Evolutionary conservation across 805 yeast genomes (phyloP), one percentile per base, ranked within the genome.

Genomic region (Yarrowia osloensis): DNA sequence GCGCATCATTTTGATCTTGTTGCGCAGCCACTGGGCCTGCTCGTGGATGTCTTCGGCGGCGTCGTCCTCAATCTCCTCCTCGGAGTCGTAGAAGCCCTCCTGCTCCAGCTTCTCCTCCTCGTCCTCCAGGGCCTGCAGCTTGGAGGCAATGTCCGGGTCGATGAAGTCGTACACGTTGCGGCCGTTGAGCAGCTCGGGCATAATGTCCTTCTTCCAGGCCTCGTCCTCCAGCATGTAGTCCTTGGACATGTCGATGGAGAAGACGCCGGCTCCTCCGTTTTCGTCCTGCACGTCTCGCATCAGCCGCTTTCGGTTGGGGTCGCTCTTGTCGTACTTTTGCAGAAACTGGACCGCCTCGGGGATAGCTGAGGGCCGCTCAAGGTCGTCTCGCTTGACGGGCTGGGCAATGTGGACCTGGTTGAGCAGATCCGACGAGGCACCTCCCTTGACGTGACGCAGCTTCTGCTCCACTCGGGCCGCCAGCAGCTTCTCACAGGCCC

Each of bases 221-320:
- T 94, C 98, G 76, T 95, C 94, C 72, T 94, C 99, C 73, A 95
- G 82, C 70, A 95, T 72, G 79, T 96, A 95, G 75, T 88, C 89
- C 76, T 94, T 98, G 77, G 92, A 91, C 80, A 95, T 83, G 81
- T 95, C 92, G 76, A 95, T 86, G 81, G 92, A 95, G 83, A 81
- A 95, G 39, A 95, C 99, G 83, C 99, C 99, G 50, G 99, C 98
- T 77, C 99, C 99, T 76, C 99, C 99, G 74, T 95, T 91, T 77
- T 89, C 97, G 61, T 84, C 88, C 81, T 95, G 99, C 70, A 92
- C 82, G 76, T 95, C 98, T 75, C 91, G 85, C 44, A 96, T 92
- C 74, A 95, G 84, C 71, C 74, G 82, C 76, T 92, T 85, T 78
- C 97, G 87, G 75, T 89, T 84, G 71, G 97, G 95, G 79, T 91